Conservation (phyloP, 306 rosid species). For the Alnus glutinosa region DNA sequence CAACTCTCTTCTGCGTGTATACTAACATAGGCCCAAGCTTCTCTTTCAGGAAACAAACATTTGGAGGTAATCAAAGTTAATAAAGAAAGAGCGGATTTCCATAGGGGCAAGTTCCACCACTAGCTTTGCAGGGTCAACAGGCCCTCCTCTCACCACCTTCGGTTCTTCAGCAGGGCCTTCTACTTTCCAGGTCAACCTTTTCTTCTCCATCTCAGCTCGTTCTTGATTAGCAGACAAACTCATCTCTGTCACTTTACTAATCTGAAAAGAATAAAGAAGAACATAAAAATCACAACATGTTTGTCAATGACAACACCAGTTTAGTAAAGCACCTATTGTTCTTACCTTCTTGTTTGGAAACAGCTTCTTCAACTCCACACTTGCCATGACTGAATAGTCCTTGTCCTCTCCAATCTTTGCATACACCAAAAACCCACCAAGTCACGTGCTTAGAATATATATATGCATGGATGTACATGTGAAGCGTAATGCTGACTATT, state of each 20-base stretch:
- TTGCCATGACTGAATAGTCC: constrained; percentile 58
- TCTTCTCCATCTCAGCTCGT: constrained; percentile 78
- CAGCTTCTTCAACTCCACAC: constrained; percentile 71
- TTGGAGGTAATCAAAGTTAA: constrained; percentile 26
- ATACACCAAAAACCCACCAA: constrained; percentile 36
- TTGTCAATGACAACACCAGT: constrained; percentile 6
- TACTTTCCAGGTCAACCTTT: constrained; percentile 61
- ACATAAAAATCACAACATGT: neutral
- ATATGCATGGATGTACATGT: constrained; percentile 5
- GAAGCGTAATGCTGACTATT: neutral
- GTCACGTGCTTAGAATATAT: constrained; percentile 16
- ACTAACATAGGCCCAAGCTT: neutral
- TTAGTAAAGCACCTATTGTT: constrained; percentile 14
- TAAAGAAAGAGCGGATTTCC: constrained; percentile 77
- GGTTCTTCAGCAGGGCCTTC: constrained; percentile 54
- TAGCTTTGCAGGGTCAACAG: constrained; percentile 61
- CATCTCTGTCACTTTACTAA: constrained; percentile 65
- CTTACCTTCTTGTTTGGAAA: constrained; percentile 72
- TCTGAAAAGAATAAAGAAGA: constrained; percentile 42
- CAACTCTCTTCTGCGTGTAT: neutral
- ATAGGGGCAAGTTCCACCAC: constrained; percentile 79
- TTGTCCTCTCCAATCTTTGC: constrained; percentile 76
- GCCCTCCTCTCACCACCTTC: constrained; percentile 69
- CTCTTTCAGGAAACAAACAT: constrained; percentile 13
- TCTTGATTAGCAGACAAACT: constrained; percentile 86